These are phyloP conservation scores for Thraustochytrium sp. DNA, from an alignment of 352 stramenopile genomes.

Conservation along the genomic window DNA sequence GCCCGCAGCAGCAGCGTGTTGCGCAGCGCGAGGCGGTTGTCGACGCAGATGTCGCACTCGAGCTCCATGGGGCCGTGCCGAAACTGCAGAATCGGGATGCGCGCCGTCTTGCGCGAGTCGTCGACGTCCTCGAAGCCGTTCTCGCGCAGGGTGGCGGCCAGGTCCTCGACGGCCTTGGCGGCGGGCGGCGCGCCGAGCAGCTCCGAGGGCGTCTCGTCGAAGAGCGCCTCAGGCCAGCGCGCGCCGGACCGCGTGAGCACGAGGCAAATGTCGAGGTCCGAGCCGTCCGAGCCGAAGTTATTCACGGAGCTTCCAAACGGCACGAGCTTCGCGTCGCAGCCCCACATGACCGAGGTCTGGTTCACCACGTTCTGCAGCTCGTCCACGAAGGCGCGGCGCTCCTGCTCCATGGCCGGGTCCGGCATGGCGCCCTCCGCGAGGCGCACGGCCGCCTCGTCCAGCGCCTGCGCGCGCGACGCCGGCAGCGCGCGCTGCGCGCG, in stretches of 20 bases:
- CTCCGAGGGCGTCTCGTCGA: constrained; percentile 4
- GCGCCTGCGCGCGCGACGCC: neutral
- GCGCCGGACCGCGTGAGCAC: neutral
- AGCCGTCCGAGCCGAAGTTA: constrained; percentile 84
- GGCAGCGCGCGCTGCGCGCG: neutral
- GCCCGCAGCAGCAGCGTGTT: constrained; percentile 90
- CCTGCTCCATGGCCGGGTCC: neutral
- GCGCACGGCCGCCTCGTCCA: neutral
- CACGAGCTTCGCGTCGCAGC: constrained; percentile 30
- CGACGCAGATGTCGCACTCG: constrained; percentile 81
- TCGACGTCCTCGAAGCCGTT: constrained; percentile 45
- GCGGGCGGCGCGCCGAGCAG: constrained; percentile 27
- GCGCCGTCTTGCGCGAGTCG: constrained; percentile 71
- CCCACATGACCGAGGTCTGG: neutral
- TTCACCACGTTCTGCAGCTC: constrained; percentile 25
- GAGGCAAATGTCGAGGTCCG: constrained; percentile 90
- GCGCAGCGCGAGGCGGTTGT: constrained; percentile 91
- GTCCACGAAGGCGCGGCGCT: neutral
- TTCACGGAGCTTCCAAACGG: constrained; percentile 93
- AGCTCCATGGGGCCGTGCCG: constrained; percentile 64
- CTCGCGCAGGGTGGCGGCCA: constrained; percentile 43
- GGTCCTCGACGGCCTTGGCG: constrained; percentile 59
- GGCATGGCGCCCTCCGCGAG: neutral
- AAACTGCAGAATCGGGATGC: constrained; percentile 98
- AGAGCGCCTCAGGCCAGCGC: constrained; percentile 13